A percentile compares a stretch with the other conserved stretches of the same genome.
phyloP scores from a whole-genome alignment of 2,329 filamentous ascomycete genomes.

The Penicillium sp. region DNA sequence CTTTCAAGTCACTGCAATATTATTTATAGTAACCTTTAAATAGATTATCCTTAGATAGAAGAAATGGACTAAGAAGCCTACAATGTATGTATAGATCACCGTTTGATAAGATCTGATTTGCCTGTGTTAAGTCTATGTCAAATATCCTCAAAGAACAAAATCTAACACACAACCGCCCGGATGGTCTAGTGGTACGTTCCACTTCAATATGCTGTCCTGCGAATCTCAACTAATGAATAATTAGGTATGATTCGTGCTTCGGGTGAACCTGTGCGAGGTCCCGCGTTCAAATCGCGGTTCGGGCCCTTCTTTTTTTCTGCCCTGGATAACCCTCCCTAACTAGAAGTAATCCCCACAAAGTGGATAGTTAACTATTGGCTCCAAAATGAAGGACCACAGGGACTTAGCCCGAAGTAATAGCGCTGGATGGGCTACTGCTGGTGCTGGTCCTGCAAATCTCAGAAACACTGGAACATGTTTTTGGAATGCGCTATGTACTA shows the following conservation, averaged over 20 bases:
- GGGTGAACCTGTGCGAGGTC: conserved; percentile 4
- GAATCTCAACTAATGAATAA: neutral
- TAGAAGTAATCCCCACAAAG: neutral
- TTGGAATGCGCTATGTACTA: neutral
- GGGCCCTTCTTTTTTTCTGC: neutral
- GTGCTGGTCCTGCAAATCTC: neutral
- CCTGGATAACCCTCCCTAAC: no score
- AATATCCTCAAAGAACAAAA: no score
- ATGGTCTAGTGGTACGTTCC: conserved; percentile 4
- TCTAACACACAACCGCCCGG: neutral
- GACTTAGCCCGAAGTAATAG: neutral
- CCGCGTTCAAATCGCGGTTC: conserved; percentile 5
- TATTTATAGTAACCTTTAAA: neutral
- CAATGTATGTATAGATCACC: neutral
- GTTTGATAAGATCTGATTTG: neutral
- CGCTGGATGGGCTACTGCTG: neutral
- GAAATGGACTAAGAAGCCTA: neutral
- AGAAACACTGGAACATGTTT: conserved; percentile 32
- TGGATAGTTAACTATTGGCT: conserved; percentile 3
- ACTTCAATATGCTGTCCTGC: neutral
- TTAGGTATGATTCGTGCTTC: conserved; percentile 4
- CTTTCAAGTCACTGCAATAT: neutral
- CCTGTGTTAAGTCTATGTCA: fast-evolving
- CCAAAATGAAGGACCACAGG: conserved; percentile 10
- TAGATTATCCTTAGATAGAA: neutral